Evolutionary conservation across 1,139 yeast species (phyloP).

Genomic region (Nakaseomyces nivariensis): DNA sequence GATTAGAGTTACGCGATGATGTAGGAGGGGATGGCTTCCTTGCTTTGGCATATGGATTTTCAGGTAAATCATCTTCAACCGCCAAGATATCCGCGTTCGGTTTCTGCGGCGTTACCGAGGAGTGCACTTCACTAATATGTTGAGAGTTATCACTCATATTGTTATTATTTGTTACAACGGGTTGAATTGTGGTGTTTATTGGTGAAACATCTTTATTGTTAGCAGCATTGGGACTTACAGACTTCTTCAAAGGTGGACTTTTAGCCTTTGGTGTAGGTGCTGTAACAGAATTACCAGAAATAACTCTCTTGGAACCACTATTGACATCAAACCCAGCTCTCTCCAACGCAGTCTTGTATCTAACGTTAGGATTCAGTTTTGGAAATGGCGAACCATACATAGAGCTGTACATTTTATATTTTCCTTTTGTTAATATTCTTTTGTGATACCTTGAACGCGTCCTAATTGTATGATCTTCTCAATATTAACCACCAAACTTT

Average conservation of each 20-base stretch:
- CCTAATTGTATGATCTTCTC: background rate
- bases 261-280: background rate
- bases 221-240: background rate
- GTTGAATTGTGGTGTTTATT: too few species aligned
- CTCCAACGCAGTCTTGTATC: slow-evolving; percentile 53
- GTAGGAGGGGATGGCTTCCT: background rate
- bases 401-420: slow-evolving; percentile 3
- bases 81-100: background rate
- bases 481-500: too few species aligned
- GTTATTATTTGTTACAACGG: too few species aligned
- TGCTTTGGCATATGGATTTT: background rate
- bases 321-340: slow-evolving; percentile 50
- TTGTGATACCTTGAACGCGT: background rate
- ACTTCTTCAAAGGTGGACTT: background rate
- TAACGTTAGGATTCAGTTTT: slow-evolving; percentile 44
- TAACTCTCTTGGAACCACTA: background rate
- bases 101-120: background rate
- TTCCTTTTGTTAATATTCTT: background rate
- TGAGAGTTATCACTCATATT: background rate
- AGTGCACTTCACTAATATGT: background rate
- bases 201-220: too few species aligned
- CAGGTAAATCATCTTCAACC: background rate
- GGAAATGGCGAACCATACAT: slow-evolving; percentile 42
- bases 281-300: too few species aligned
- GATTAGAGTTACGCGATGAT: background rate